Conservation (phyloP, 306 rosid genomes). For the Benincasa hispida region DNA sequence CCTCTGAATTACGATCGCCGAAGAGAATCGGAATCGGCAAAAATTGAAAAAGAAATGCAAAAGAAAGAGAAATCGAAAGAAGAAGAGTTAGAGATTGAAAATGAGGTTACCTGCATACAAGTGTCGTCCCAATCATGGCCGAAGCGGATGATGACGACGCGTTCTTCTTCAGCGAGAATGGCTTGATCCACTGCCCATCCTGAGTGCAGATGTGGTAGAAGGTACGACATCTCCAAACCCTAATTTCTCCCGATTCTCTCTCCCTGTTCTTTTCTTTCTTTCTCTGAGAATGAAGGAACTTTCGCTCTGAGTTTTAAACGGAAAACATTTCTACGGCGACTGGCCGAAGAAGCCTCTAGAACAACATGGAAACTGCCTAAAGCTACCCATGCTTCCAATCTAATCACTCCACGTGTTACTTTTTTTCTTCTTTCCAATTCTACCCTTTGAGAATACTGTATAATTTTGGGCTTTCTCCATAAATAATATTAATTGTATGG, state of each 20-base stretch:
- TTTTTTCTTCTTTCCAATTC: not conserved
- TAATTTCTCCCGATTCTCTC: not conserved
- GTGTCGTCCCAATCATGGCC: constrained; percentile 92
- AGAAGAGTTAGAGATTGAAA: not conserved
- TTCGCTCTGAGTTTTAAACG: not conserved
- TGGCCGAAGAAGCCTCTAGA: not conserved
- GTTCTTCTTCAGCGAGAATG: constrained; percentile 80
- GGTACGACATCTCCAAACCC: constrained; percentile 45
- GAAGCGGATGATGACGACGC: constrained; percentile 58
- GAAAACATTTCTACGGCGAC: not conserved
- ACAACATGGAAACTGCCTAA: not conserved
- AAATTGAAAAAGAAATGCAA: not conserved
- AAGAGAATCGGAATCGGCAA: no score
- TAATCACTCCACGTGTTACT: not conserved
- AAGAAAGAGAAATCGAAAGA: not conserved
- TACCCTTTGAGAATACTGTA: no score
- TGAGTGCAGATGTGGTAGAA: constrained; percentile 75
- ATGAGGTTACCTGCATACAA: constrained; percentile 57
- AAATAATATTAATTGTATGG: no score
- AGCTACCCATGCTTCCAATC: not conserved
- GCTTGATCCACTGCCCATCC: constrained; percentile 95
- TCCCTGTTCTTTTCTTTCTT: not conserved
- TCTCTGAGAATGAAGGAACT: not conserved
- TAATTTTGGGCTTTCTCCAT: no score
- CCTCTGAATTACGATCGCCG: not conserved